A percentile compares a stretch with the other conserved stretches of the same genome.
Evolutionary conservation across 805 yeast genomes (phyloP).

Genomic region (Hanseniaspora occidentalis): DNA sequence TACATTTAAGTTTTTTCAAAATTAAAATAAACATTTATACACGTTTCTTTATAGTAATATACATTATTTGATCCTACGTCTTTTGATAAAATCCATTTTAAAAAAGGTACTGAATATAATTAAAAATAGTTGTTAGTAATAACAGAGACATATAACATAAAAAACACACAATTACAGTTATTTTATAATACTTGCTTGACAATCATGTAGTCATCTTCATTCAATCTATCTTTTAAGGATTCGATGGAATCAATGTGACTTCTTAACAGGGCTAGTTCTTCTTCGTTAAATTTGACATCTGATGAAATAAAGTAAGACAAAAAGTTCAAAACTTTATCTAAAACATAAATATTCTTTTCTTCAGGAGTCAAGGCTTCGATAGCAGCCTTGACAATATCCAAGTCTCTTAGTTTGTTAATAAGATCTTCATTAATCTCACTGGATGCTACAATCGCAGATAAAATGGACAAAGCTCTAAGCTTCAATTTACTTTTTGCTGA

Average conservation of each 20-base stretch:
- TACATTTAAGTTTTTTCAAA: too few species aligned
- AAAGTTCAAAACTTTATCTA: slow-evolving; percentile 45
- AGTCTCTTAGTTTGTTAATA: slow-evolving; percentile 25
- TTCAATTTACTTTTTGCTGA: slow-evolving; percentile 28
- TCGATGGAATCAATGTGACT: slow-evolving; percentile 28
- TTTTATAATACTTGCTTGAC: slow-evolving; percentile 32
- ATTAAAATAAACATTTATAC: too few species aligned
- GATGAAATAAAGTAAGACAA: slow-evolving; percentile 33
- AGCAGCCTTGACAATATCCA: slow-evolving; percentile 17
- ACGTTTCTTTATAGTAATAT: not conserved
- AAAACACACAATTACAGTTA: slow-evolving; percentile 3
- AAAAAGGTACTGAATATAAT: slow-evolving; percentile 8
- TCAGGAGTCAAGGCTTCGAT: slow-evolving; percentile 16
- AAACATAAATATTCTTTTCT: slow-evolving; percentile 31
- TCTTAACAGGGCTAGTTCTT: slow-evolving; percentile 29
- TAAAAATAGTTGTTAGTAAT: slow-evolving; percentile 10
- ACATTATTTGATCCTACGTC: slow-evolving; percentile 5
- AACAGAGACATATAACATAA: slow-evolving; percentile 4
- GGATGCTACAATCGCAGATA: slow-evolving; percentile 36
- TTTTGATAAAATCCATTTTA: slow-evolving; percentile 8
- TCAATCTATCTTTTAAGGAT: slow-evolving; percentile 34
- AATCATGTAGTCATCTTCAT: slow-evolving; percentile 39
- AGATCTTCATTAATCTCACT: slow-evolving; percentile 31
- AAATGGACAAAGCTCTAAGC: not conserved
- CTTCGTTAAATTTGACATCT: slow-evolving; percentile 33